Conservation (phyloP, 768 basidiomycete species). For the Auricularia sp. region DNA sequence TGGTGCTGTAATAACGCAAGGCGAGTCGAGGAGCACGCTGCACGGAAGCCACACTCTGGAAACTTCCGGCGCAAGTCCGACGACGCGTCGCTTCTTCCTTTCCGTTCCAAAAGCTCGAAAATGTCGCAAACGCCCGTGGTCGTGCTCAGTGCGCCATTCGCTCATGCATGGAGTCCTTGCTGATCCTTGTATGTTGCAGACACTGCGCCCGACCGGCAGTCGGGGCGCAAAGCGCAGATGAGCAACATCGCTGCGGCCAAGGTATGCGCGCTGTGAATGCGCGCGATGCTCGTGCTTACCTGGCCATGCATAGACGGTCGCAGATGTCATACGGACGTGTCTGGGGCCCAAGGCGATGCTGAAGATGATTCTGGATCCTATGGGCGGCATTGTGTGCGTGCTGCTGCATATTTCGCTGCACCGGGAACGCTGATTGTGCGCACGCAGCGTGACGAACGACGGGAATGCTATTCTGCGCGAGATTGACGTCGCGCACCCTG, state of each 20-base stretch:
- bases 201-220: conserved; percentile 87
- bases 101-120: too few species aligned
- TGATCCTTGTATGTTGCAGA: conserved; percentile 35
- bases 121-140: conserved; percentile 64
- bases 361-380: conserved; percentile 98
- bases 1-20: too few species aligned
- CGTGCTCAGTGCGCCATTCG: conserved; percentile 55
- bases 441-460: conserved; percentile 80
- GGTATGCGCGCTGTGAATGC: conserved; percentile 31
- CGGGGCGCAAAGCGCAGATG: conserved; percentile 89
- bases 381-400: conserved; percentile 91
- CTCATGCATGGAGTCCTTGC: neutral
- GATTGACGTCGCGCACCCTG: conserved; percentile 97
- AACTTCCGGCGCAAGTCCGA: too few species aligned
- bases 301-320: conserved; percentile 58
- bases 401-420: neutral
- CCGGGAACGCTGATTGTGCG: neutral
- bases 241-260: conserved; percentile 97
- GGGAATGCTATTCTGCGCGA: conserved; percentile 98
- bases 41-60: too few species aligned
- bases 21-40: too few species aligned
- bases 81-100: too few species aligned
- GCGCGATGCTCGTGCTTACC: neutral
- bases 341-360: conserved; percentile 96
- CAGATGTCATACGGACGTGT: conserved; percentile 96